Base-by-base conservation (phyloP, 495 filamentous ascomycete genomes). In the Talaromyces wortmannii region DNA sequence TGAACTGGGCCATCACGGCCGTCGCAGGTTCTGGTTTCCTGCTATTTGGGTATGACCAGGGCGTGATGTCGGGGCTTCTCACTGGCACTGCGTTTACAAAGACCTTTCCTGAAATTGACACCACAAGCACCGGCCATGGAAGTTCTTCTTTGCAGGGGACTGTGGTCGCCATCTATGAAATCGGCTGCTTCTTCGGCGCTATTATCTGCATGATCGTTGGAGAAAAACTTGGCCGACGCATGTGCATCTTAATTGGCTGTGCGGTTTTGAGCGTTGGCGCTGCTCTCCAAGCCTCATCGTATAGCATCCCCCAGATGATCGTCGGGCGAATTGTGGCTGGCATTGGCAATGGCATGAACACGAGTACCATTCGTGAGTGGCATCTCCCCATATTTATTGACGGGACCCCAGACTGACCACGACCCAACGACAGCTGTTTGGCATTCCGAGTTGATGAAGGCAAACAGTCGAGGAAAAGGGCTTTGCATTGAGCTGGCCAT, bases 401-500 rank as follows among this genome's bases (percentile, higher is more conserved):
- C 23, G 4, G 23, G 1, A 23, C 23, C 23, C 4, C 23, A 23
- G 23, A 23, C 23, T 23, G 23, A 23, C 23, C 23, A 23, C 4
- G 2, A 59, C 17, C 36, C 12, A 15, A 16, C 5, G 17, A 16
- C 44, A 69, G 68, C 78, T 12, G 73, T 78, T 8, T 82, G 78
- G 78, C 77, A 79, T 60, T 74, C 75, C 31, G 78, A 82, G 53
- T 78, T 82, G 7, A 83, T 81, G 11, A 82, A 84, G 57, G 78
- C 79, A 12, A 70, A 74, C 12, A 82, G 78, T 70, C 76, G 84
- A 62, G 85, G 85, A 45, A 80, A 81, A 62, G 73, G 85, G 33
- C 78, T 86, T 51, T 63, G 83, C 43, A 78, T 86, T 31, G 83
- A 87, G 61, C 70, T 85, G 65, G 76, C 78, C 5, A 70, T 83